Percentiles rank a stretch among this genome's conserved stretches.
Conservation (phyloP, 257 asterid genomes). For the Solanum bulbocastanum region DNA sequence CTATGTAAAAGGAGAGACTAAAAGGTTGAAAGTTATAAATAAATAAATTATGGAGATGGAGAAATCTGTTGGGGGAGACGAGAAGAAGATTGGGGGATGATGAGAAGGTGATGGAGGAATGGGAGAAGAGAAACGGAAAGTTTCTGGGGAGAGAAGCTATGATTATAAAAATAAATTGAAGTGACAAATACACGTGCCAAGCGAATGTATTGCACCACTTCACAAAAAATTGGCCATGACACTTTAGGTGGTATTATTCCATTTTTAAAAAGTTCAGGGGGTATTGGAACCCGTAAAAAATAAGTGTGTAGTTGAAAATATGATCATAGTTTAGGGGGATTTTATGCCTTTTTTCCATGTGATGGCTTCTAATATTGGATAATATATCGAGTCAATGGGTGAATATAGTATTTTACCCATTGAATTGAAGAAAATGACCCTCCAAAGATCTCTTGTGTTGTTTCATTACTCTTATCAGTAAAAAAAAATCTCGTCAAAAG, state of each 20-base stretch:
- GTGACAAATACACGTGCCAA: neutral
- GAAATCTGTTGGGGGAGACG: neutral
- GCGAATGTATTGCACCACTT: neutral
- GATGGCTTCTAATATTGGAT: neutral
- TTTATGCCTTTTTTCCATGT: neutral
- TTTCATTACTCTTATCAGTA: neutral
- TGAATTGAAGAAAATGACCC: neutral
- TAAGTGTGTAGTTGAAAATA: neutral
- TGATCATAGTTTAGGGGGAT: neutral
- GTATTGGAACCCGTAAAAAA: neutral
- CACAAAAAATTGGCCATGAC: neutral
- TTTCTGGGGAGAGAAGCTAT: neutral
- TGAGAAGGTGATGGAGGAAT: neutral
- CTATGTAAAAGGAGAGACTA: too few species aligned
- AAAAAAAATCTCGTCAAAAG: neutral
- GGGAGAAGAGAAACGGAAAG: neutral
- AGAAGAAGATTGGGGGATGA: neutral
- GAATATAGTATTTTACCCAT: neutral
- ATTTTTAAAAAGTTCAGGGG: neutral
- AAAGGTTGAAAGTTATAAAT: neutral
- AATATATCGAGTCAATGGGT: neutral
- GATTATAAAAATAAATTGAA: neutral
- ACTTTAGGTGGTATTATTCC: neutral
- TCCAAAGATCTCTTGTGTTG: neutral
- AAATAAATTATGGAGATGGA: neutral